These are phyloP conservation scores for Boletus patriciae DNA, from an alignment of 768 basidiomycete species.

Conservation along the genomic window DNA sequence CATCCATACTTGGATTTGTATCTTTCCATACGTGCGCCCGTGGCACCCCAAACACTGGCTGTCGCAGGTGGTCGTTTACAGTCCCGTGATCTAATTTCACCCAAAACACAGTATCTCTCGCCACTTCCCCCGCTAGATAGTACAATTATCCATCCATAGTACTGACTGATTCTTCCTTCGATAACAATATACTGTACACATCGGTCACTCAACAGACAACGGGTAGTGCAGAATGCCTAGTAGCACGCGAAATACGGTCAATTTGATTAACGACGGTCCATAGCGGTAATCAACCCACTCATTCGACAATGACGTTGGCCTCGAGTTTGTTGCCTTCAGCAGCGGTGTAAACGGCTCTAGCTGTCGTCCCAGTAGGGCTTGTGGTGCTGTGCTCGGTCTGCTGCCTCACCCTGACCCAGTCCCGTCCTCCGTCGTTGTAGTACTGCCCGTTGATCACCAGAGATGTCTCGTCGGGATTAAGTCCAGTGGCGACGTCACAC, in stretches of 20 bases:
- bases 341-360: background rate
- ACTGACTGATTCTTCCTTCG: background rate
- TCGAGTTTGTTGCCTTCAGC: conserved; percentile 4
- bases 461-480: conserved; percentile 25
- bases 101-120: too few relatives aligned
- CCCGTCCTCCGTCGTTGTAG: conserved; percentile 11
- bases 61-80: too few relatives aligned
- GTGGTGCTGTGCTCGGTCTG: background rate
- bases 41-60: too few relatives aligned
- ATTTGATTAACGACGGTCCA: background rate
- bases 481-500: conserved; percentile 35
- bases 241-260: background rate
- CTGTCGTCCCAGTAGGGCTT: conserved; percentile 6
- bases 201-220: background rate
- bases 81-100: too few relatives aligned
- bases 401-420: conserved; percentile 5
- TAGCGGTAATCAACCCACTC: background rate
- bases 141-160: background rate
- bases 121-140: background rate
- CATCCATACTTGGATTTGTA: too few relatives aligned
- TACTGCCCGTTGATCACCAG: conserved; percentile 30
- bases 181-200: background rate
- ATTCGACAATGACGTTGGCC: conserved; percentile 6
- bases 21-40: too few relatives aligned
- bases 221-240: background rate